Evolutionary conservation across 179 eudicot species (phyloP).

Genomic region (Vitellaria paradoxa): DNA sequence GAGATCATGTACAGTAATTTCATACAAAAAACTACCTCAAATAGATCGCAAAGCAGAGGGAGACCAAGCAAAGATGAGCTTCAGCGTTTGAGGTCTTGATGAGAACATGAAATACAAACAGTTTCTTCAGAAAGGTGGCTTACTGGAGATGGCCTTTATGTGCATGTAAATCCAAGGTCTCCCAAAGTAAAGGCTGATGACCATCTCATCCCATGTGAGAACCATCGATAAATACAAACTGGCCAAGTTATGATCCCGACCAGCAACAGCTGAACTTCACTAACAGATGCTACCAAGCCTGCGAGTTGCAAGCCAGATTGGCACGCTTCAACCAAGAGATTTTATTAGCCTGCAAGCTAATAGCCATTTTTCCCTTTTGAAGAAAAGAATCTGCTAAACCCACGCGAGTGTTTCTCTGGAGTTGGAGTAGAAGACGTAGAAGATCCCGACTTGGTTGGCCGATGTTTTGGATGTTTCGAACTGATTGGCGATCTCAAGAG

Average conservation of each 20-base stretch:
- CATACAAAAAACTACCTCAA: constrained; percentile 20
- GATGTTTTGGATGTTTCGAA: constrained; percentile 46
- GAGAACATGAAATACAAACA: constrained; percentile 5
- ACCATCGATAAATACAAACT: background rate
- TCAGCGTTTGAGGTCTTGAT: background rate
- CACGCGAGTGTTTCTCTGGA: constrained; percentile 83
- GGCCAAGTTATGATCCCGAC: constrained; percentile 1
- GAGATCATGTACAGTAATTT: constrained; percentile 14
- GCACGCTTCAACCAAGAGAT: background rate
- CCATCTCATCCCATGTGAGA: background rate
- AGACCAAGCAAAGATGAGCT: background rate
- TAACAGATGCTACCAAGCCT: background rate
- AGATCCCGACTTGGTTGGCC: constrained; percentile 72
- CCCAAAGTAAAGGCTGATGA: background rate
- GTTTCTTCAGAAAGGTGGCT: background rate
- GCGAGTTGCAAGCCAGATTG: background rate
- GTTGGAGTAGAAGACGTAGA: constrained; percentile 73
- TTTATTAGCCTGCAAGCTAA: constrained; percentile 12
- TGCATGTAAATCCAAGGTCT: background rate
- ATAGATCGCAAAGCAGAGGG: constrained; percentile 4
- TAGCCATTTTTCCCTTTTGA: constrained; percentile 49
- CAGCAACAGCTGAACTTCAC: background rate
- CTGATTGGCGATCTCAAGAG: constrained; percentile 49
- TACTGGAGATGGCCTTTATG: background rate
- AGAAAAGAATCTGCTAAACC: constrained; percentile 83